Conservation (phyloP, 257 asterid species). For the Sherardia arvensis region DNA sequence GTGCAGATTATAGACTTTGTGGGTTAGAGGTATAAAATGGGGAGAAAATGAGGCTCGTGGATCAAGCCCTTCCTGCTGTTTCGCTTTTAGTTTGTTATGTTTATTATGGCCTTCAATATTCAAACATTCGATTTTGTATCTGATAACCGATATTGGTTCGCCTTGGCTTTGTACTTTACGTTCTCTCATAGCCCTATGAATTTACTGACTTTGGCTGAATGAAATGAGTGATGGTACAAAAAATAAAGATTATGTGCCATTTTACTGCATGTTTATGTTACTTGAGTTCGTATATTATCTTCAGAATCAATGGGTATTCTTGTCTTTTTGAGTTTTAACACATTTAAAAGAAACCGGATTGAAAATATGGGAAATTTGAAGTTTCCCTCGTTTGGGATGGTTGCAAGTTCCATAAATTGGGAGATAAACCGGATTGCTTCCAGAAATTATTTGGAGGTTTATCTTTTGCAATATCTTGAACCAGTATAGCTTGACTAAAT, state of each 20-base stretch:
- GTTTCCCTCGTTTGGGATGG: too few species aligned
- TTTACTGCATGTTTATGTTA: not conserved
- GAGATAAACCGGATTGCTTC: not conserved
- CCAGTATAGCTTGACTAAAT: too few species aligned
- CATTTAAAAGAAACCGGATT: not conserved
- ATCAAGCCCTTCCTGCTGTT: conserved; percentile 6
- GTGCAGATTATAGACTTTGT: conserved; percentile 11
- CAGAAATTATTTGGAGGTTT: not conserved
- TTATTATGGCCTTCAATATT: not conserved
- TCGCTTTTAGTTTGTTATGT: conserved; percentile 7
- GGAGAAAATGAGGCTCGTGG: conserved; percentile 7
- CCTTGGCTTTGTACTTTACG: conserved; percentile 2
- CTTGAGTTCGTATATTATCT: not conserved
- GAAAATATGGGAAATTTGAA: too few species aligned
- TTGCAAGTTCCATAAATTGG: too few species aligned
- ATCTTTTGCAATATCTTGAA: not conserved
- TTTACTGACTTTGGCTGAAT: not conserved
- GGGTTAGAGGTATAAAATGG: conserved; percentile 16
- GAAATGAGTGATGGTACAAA: not conserved
- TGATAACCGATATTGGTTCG: conserved; percentile 8
- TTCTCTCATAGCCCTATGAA: not conserved
- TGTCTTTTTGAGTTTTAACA: not conserved
- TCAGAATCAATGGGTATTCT: not conserved
- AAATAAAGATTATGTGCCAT: not conserved
- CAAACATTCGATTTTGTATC: not conserved